A percentile compares a stretch with the other conserved stretches of the same genome.
phyloP scores from a whole-genome alignment of 805 yeast genomes.

The Kodamaea kakaduensis region DNA sequence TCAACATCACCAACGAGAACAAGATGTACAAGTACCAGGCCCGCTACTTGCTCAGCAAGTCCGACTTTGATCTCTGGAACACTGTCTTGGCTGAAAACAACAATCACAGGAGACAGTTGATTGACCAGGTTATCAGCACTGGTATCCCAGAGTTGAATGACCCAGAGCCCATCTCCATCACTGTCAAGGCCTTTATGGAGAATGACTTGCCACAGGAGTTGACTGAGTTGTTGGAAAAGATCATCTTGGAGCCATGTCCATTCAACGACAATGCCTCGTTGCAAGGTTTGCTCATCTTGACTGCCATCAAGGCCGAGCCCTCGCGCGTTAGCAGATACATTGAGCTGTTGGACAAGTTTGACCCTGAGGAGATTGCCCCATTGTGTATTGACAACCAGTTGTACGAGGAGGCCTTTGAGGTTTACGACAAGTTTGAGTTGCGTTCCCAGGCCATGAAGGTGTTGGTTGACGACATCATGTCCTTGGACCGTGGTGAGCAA shows the following conservation, averaged over 20 bases:
- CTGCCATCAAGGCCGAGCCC: constrained; percentile 94
- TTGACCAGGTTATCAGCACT: constrained; percentile 92
- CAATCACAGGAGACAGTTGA: constrained; percentile 81
- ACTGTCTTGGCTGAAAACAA: constrained; percentile 72
- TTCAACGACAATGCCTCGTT: constrained; percentile 92
- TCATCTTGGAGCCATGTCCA: constrained; percentile 94
- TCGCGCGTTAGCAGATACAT: constrained; percentile 77
- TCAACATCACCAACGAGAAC: constrained; percentile 91
- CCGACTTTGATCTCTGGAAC: constrained; percentile 82
- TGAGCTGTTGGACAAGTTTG: constrained; percentile 86
- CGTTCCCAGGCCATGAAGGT: constrained; percentile 81
- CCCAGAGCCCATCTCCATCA: constrained; percentile 90
- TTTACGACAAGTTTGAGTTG: constrained; percentile 80
- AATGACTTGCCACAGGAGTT: constrained; percentile 89
- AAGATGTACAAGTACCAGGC: constrained; percentile 99
- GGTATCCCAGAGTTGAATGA: constrained; percentile 93
- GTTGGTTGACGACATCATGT: constrained; percentile 86
- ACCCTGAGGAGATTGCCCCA: constrained; percentile 91
- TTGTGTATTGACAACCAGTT: constrained; percentile 85
- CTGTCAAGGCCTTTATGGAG: constrained; percentile 94
- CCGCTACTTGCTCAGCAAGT: constrained; percentile 84
- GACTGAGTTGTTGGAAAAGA: constrained; percentile 92
- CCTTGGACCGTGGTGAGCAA: constrained; percentile 89
- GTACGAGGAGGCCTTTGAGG: constrained; percentile 90
- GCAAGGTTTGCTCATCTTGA: constrained; percentile 87